phyloP scores from a whole-genome alignment of 768 basidiomycete genomes.

The Guyanaporus albipodus region DNA sequence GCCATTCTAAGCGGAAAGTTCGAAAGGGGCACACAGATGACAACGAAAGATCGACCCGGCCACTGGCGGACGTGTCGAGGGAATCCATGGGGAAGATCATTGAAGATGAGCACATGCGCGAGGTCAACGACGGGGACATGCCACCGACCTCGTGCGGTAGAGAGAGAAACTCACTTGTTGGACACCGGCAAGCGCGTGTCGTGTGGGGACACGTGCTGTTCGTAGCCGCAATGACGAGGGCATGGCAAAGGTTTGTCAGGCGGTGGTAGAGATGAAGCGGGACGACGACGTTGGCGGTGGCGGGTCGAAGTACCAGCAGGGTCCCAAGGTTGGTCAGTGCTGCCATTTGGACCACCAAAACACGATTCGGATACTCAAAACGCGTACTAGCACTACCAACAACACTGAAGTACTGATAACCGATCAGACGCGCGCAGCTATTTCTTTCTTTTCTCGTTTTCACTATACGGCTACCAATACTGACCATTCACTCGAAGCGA shows the following conservation, averaged over 20 bases:
- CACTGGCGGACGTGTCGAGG: slow-evolving; percentile 64
- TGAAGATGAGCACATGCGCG: slow-evolving; percentile 49
- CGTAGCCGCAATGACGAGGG: slow-evolving; percentile 65
- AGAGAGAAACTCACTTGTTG: slow-evolving; percentile 45
- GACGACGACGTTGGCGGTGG: too few species aligned
- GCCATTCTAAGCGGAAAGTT: slow-evolving; percentile 19
- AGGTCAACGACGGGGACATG: slow-evolving; percentile 1
- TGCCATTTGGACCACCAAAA: too few species aligned
- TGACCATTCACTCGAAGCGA: neutral
- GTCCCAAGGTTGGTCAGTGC: too few species aligned
- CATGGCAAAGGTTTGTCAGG: slow-evolving; percentile 53
- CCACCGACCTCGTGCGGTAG: too few species aligned
- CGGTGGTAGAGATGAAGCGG: too few species aligned
- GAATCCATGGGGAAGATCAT: slow-evolving; percentile 79
- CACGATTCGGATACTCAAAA: too few species aligned
- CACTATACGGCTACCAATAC: neutral
- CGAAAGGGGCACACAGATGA: slow-evolving; percentile 34
- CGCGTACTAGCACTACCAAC: too few species aligned
- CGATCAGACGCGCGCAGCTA: too few species aligned
- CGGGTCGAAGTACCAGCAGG: too few species aligned
- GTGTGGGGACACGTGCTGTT: slow-evolving; percentile 53
- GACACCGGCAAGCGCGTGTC: slow-evolving; percentile 61
- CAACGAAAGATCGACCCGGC: slow-evolving; percentile 45
- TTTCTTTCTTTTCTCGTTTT: too few species aligned
- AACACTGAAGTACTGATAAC: too few species aligned